A percentile compares a stretch with the other conserved stretches of the same genome.
Evolutionary conservation across 257 asterid species (phyloP).

Genomic region (Dorcoceras hygrometricum): DNA sequence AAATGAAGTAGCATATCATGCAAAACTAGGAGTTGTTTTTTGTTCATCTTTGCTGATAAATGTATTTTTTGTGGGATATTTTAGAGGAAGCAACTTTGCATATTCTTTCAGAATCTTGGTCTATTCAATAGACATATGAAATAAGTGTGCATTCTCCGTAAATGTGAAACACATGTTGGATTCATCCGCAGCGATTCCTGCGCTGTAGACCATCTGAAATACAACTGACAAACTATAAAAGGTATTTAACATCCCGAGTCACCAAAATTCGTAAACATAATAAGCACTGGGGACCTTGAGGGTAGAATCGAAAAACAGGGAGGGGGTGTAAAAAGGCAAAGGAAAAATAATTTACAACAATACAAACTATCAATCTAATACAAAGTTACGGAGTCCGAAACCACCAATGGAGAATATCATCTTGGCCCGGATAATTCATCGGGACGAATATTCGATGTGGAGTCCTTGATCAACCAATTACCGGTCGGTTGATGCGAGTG

Average conservation of each 20-base stretch:
- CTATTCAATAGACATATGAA: not conserved
- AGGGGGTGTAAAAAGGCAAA: not conserved
- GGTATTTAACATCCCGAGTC: not conserved
- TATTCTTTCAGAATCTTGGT: not conserved
- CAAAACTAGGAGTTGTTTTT: no score
- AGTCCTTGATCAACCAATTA: conserved; percentile 64
- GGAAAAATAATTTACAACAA: not conserved
- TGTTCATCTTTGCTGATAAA: no score
- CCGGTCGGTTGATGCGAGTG: conserved; percentile 40
- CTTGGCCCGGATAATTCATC: conserved; percentile 93
- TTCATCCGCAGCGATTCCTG: not conserved
- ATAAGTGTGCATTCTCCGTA: not conserved
- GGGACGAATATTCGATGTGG: conserved; percentile 64
- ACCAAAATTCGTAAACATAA: not conserved
- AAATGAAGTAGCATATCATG: no score
- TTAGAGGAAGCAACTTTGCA: not conserved
- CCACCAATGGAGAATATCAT: conserved; percentile 26
- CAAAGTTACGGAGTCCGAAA: not conserved
- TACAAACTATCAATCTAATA: not conserved
- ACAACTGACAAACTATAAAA: not conserved
- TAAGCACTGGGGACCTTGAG: no score
- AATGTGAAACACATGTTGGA: not conserved
- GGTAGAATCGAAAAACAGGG: not conserved
- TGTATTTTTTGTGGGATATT: no score
- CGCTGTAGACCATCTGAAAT: not conserved